Evolutionary conservation across 1,284 basidiomycete genomes (phyloP).

Genomic region (Puccinia brachypodii): DNA sequence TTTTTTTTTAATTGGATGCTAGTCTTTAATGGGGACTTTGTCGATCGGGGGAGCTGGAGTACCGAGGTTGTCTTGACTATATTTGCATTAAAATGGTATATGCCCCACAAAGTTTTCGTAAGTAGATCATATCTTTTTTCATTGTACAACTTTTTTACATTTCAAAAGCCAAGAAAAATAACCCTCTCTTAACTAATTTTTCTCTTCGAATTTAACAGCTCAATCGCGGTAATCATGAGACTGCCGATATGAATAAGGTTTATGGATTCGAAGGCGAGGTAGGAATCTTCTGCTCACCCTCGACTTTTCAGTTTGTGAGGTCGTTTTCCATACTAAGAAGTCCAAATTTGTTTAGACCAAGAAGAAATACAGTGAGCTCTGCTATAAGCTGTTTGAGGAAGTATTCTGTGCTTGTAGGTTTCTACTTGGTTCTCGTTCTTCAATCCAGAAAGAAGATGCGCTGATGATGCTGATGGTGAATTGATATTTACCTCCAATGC

Average conservation of each 20-base stretch:
- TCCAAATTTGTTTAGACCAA: constrained; percentile 29
- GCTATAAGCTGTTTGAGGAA: constrained; percentile 79
- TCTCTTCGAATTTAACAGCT: constrained; percentile 66
- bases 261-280: constrained; percentile 97
- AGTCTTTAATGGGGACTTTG: constrained; percentile 68
- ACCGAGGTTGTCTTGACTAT: constrained; percentile 92
- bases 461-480: neutral
- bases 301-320: constrained; percentile 66
- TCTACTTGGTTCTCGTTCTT: neutral
- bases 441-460: neutral
- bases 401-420: constrained; percentile 82
- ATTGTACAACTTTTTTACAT: constrained; percentile 40
- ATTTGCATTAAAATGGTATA: constrained; percentile 85
- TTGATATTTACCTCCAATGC: neutral
- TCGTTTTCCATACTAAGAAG: neutral
- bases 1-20: constrained; percentile 62
- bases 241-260: constrained; percentile 77
- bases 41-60: constrained; percentile 95
- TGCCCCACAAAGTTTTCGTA: constrained; percentile 33
- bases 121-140: constrained; percentile 12
- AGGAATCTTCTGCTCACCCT: constrained; percentile 75
- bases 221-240: constrained; percentile 96
- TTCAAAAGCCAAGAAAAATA: constrained; percentile 67
- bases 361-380: constrained; percentile 50
- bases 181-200: neutral